Conservation (phyloP, 2,329 filamentous ascomycete genomes). For the Phialocephala subalpina region DNA sequence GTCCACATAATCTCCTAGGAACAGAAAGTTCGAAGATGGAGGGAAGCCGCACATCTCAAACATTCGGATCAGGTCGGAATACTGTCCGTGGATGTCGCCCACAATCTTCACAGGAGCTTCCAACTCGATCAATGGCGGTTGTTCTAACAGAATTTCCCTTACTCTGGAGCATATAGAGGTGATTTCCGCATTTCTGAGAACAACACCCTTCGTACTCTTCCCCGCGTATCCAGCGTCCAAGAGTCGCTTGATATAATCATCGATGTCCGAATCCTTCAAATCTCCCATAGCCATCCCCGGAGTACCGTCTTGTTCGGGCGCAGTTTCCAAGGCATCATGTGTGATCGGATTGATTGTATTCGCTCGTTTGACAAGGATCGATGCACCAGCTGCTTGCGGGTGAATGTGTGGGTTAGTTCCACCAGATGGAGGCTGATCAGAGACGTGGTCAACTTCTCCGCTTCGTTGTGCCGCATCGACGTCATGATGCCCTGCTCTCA, state of each 20-base stretch:
- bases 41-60: slow-evolving; percentile 99
- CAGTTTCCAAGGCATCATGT: slow-evolving; percentile 50
- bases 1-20: slow-evolving; percentile 96
- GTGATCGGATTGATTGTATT: slow-evolving; percentile 73
- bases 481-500: slow-evolving; percentile 78
- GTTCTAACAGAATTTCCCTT: slow-evolving; percentile 87
- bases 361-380: slow-evolving; percentile 82
- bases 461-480: slow-evolving; percentile 82
- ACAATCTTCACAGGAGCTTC: slow-evolving; percentile 98
- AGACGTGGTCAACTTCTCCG: slow-evolving; percentile 94
- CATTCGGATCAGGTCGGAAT: slow-evolving; percentile 93
- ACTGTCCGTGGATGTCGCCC: slow-evolving; percentile 95
- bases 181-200: slow-evolving; percentile 97
- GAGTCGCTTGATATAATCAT: slow-evolving; percentile 95
- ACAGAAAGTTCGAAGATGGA: slow-evolving; percentile 89
- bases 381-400: slow-evolving; percentile 79
- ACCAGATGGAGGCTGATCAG: slow-evolving; percentile 83
- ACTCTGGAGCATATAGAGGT: slow-evolving; percentile 90
- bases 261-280: slow-evolving; percentile 90
- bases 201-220: slow-evolving; percentile 97
- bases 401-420: slow-evolving; percentile 63
- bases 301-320: slow-evolving; percentile 54
- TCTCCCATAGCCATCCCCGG: slow-evolving; percentile 82
- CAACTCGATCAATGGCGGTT: slow-evolving; percentile 90
- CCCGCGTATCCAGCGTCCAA: slow-evolving; percentile 94